These are phyloP conservation scores for Annulohypoxylon bovei DNA, from an alignment of 495 filamentous ascomycete genomes.

Conservation along the genomic window DNA sequence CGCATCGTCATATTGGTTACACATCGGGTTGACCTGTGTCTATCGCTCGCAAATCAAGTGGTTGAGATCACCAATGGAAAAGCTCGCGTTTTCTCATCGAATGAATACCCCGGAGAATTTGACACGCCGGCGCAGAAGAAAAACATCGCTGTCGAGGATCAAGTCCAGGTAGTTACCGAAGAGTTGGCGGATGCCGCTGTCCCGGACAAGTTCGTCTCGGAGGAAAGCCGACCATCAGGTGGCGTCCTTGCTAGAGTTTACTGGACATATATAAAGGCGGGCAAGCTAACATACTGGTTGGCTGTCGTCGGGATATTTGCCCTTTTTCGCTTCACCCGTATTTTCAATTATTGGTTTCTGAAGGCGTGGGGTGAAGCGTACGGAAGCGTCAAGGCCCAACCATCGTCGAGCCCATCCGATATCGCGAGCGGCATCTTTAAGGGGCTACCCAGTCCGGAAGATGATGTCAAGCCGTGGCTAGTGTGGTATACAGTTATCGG, in stretches of 20 bases:
- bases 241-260: slow-evolving; percentile 79
- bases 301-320: slow-evolving; percentile 66
- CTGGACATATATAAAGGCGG: slow-evolving; percentile 84
- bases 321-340: slow-evolving; percentile 66
- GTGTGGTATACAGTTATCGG: slow-evolving; percentile 70
- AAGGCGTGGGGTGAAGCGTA: slow-evolving; percentile 88
- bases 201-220: slow-evolving; percentile 82
- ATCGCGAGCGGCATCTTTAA: slow-evolving; percentile 54
- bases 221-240: slow-evolving; percentile 79
- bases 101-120: slow-evolving; percentile 40
- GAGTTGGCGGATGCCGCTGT: slow-evolving; percentile 62
- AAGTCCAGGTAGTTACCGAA: slow-evolving; percentile 41
- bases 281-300: slow-evolving; percentile 76
- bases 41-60: slow-evolving; percentile 71
- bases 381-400: slow-evolving; percentile 13
- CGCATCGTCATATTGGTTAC: slow-evolving; percentile 78
- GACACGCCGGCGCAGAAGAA: slow-evolving; percentile 42
- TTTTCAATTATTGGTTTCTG: slow-evolving; percentile 80
- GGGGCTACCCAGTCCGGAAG: slow-evolving; percentile 70
- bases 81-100: slow-evolving; percentile 40
- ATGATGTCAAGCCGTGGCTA: slow-evolving; percentile 78
- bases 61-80: slow-evolving; percentile 66
- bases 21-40: slow-evolving; percentile 77
- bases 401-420: slow-evolving; percentile 1
- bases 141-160: slow-evolving; percentile 47